A percentile compares a stretch with the other conserved stretches of the same genome.
phyloP scores from a whole-genome alignment of 768 basidiomycete genomes.

The Termitomyces sp. region DNA sequence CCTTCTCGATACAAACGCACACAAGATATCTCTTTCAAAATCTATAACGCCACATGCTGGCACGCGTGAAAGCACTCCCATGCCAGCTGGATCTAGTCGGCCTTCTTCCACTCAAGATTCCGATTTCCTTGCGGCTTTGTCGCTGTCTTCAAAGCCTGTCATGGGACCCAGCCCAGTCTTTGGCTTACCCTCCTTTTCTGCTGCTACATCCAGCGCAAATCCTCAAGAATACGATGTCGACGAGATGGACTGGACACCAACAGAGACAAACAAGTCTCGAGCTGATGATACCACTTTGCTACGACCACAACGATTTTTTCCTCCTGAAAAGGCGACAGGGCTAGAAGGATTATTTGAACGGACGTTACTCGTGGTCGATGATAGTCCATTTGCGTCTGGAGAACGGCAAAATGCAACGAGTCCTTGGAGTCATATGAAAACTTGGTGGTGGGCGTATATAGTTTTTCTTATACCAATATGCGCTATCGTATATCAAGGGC shows the following conservation, averaged over 20 bases:
- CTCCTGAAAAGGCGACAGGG: constrained; percentile 74
- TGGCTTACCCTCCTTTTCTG: constrained; percentile 58
- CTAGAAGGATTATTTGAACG: constrained; percentile 65
- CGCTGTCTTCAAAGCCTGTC: constrained; percentile 62
- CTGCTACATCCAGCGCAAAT: constrained; percentile 19
- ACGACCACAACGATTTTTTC: constrained; percentile 70
- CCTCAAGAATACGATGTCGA: constrained; percentile 32
- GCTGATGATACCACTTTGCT: constrained; percentile 44
- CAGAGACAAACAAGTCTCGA: constrained; percentile 26
- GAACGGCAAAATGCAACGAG: neutral
- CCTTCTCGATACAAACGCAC: constrained; percentile 54
- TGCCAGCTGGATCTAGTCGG: constrained; percentile 3
- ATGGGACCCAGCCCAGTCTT: constrained; percentile 55
- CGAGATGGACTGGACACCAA: constrained; percentile 66
- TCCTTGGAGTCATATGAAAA: constrained; percentile 19
- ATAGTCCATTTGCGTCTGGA: constrained; percentile 15
- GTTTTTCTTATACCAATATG: constrained; percentile 24
- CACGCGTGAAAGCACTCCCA: constrained; percentile 13
- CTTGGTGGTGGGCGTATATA: constrained; percentile 32
- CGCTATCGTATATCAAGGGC: constrained; percentile 21
- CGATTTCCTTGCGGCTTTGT: constrained; percentile 57
- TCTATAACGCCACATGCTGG: constrained; percentile 37
- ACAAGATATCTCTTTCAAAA: constrained; percentile 33
- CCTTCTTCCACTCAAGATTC: constrained; percentile 34
- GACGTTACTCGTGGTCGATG: constrained; percentile 50